phyloP scores from a whole-genome alignment of 2,329 filamentous ascomycete species.

The Acrocalymma vagum region DNA sequence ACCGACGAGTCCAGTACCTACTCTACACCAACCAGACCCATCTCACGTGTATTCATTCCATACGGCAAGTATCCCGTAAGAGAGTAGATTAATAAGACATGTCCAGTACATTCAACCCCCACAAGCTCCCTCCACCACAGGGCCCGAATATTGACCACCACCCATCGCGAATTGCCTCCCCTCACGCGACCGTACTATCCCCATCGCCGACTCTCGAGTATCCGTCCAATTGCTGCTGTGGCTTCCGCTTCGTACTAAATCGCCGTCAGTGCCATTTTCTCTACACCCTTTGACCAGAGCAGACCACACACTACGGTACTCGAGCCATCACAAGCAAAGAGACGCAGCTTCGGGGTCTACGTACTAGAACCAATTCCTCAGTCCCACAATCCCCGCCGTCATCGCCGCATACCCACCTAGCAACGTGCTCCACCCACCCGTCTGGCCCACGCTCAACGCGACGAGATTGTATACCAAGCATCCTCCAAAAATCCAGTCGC shows the following conservation, averaged over 20 bases:
- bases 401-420: constrained; percentile 61
- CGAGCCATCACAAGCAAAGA: constrained; percentile 4
- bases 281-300: neutral
- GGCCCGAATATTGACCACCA: too few relatives aligned
- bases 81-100: too few relatives aligned
- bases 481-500: constrained; percentile 69
- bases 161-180: too few relatives aligned
- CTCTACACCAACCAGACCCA: too few relatives aligned
- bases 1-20: too few relatives aligned
- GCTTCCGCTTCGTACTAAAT: constrained; percentile 33
- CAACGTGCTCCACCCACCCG: constrained; percentile 59
- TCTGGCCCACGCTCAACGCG: constrained; percentile 63
- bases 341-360: constrained; percentile 37
- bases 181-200: too few relatives aligned
- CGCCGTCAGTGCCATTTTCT: constrained; percentile 26
- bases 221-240: constrained; percentile 20
- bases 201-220: constrained; percentile 27
- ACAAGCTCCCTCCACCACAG: too few relatives aligned
- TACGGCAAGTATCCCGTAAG: too few relatives aligned
- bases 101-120: too few relatives aligned
- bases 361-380: constrained; percentile 63
- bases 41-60: too few relatives aligned
- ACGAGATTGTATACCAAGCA: constrained; percentile 68
- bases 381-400: constrained; percentile 61
- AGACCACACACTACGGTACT: constrained; percentile 1